These are phyloP conservation scores for Jackrogersella minutella DNA, from an alignment of 495 filamentous ascomycete genomes.

Conservation along the genomic window DNA sequence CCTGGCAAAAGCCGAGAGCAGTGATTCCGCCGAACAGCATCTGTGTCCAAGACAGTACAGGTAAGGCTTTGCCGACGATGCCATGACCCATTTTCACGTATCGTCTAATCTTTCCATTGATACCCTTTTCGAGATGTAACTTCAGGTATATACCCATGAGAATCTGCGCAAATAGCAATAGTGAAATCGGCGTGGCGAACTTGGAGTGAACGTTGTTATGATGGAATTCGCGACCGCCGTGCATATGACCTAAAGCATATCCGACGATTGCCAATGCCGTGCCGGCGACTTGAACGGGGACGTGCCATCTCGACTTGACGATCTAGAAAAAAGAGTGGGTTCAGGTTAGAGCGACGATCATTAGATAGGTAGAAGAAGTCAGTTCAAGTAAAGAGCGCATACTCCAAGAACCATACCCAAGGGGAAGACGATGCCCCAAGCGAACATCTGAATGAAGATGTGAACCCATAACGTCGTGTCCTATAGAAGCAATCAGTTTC, in stretches of 20 bases:
- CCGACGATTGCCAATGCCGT: conserved; percentile 79
- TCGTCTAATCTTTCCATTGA: conserved; percentile 79
- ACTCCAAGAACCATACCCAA: conserved; percentile 95
- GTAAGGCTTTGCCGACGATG: conserved; percentile 85
- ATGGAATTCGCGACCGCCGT: conserved; percentile 87
- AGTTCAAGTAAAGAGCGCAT: conserved; percentile 45
- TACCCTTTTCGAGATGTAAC: conserved; percentile 83
- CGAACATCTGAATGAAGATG: conserved; percentile 84
- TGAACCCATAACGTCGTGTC: conserved; percentile 91
- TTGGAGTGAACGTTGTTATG: conserved; percentile 78
- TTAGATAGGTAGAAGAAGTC: neutral
- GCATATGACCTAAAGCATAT: conserved; percentile 89
- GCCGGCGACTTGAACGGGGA: conserved; percentile 82
- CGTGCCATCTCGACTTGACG: conserved; percentile 89
- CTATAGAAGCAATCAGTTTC: conserved; percentile 51
- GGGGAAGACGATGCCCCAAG: conserved; percentile 92
- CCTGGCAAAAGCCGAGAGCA: conserved; percentile 90
- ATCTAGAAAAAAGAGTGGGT: conserved; percentile 64
- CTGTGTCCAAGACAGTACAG: conserved; percentile 87
- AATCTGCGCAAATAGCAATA: conserved; percentile 78
- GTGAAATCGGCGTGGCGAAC: conserved; percentile 81
- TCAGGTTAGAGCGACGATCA: conserved; percentile 5
- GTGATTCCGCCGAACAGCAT: conserved; percentile 98
- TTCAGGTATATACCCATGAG: conserved; percentile 86
- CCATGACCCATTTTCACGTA: conserved; percentile 77